Base-by-base conservation (phyloP, 345 rosid species). In the Heritiera littoralis region DNA sequence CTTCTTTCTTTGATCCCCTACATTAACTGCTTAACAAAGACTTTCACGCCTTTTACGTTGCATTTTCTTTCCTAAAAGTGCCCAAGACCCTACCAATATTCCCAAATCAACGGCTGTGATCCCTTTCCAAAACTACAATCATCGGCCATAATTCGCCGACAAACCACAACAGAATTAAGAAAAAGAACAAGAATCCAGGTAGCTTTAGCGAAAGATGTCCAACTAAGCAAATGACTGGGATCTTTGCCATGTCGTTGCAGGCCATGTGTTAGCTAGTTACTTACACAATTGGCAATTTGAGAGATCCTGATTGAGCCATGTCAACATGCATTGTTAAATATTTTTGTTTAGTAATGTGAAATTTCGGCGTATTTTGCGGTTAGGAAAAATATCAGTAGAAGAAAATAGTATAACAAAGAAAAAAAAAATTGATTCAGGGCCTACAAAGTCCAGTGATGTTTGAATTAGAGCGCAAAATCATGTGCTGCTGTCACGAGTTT, bases 321-420 rank as follows among this genome's bases (percentile, higher is more conserved):
- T 83, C 81, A 81, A 79, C 74, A 12, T 3, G 5, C 0, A 20
- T 11, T 15, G 7, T 70, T 1, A 32, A 38, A 2, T 3, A 9
- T 20, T 17, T n/a, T 74, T 48, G 60, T 83, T 66, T 9, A 30
- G 7, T 55, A 6, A 48, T 54, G 70, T 80, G 75, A 80, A 84
- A 77, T 72, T 49, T 10, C 81, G 87, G 80, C 89, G 90, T 76
- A 5, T 72, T 82, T 85, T 80, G 86, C 88, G 93, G 88, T 35
- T 0, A 9, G 0, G 28, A 13, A 71, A 74, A 32, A 1, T 30
- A 45, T 67, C 2, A 3, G 1, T 55, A 18, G 14, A 56, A 32
- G 1, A 48, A 30, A 56, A 8, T 45, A 38, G 4, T 48, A 2
- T 9, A 43, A 12, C 2, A 60, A 28, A 52, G 17, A 3, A 15